phyloP scores from a whole-genome alignment of 2,329 filamentous ascomycete genomes.

The Penicillium brasilianum region DNA sequence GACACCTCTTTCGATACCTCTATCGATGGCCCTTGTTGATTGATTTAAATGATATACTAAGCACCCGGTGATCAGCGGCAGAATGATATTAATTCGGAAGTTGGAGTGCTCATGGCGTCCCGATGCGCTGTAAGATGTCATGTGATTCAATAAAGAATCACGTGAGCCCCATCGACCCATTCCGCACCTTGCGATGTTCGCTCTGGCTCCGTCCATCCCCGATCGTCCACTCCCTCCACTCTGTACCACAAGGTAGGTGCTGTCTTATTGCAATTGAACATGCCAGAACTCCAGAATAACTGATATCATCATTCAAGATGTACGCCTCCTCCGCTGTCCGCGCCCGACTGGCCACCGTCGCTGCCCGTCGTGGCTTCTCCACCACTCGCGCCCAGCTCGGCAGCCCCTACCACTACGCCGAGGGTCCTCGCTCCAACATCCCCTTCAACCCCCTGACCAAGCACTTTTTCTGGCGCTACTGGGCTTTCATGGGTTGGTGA shows the following conservation, averaged over 20 bases:
- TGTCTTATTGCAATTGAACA: conserved; percentile 40
- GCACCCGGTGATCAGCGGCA: too few species aligned
- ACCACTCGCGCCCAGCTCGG: conserved; percentile 82
- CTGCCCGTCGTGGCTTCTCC: conserved; percentile 93
- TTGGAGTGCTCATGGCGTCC: too few species aligned
- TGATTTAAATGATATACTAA: too few species aligned
- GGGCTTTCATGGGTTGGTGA: conserved; percentile 72
- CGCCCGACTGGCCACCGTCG: conserved; percentile 66
- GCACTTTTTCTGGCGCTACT: conserved; percentile 83
- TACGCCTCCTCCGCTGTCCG: conserved; percentile 70
- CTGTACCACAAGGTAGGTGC: conserved; percentile 41
- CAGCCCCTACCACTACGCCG: conserved; percentile 97
- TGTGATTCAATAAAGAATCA: conserved; percentile 14
- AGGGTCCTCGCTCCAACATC: conserved; percentile 91
- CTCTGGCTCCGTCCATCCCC: conserved; percentile 29
- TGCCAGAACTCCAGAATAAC: conserved; percentile 32
- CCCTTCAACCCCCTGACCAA: conserved; percentile 95
- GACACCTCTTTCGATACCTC: too few species aligned
- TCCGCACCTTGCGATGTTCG: conserved; percentile 32
- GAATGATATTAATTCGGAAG: too few species aligned
- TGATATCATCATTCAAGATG: conserved; percentile 66
- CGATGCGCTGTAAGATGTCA: not conserved
- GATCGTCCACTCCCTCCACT: conserved; percentile 32
- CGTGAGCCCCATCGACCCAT: conserved; percentile 28
- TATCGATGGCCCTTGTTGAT: too few species aligned